Base-by-base conservation (phyloP, 2,329 filamentous ascomycete genomes). In the Fusarium sp. region DNA sequence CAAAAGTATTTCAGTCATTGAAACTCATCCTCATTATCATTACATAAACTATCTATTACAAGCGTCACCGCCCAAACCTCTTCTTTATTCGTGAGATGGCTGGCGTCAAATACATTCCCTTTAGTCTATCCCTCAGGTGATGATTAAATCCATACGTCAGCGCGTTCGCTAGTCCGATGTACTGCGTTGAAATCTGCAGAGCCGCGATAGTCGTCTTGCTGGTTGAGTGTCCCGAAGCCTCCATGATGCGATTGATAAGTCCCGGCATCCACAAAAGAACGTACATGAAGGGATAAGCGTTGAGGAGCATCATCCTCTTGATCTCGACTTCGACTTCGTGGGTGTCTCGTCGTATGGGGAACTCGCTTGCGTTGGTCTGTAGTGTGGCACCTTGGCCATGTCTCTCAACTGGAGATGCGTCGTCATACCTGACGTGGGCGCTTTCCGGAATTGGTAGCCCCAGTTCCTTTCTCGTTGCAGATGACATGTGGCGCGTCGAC, bases 251-350 rank as follows among this genome's bases (percentile, higher is more conserved):
- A 27, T 78, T 77, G 3, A 77, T 59, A 4, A 78, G 68, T 2
- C 76, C 76, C 1, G 76, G 76, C 2, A 67, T 72, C 76, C 76
- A 78, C 3, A 78, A 66, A 1, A 78, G 35, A 3, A 78, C 71
- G 13, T 78, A 78, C 68, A 78, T 70, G 10, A 78, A 62, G 7
- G 76, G 76, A n/a, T 78, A 78, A 2, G 56, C 76, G 30, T 78
- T 78, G 3, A 78, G 50, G 2, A 78, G 60, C 73, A 78, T 76
- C 76, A 78, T 78, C 8, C 75, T 54, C 50, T 75, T 78, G 23
- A 78, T 72, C 43, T 78, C 76, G 0, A 69, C 45, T 52, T 77
- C 75, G 10, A 77, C 66, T 14, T 77, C 68, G 18, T 58, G 65
- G 0, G 68, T 58, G 6, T 39, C 64, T 39, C 73, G 68, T 7